Base-by-base conservation (phyloP, 331 rosid genomes). In the Arachis monticola region DNA sequence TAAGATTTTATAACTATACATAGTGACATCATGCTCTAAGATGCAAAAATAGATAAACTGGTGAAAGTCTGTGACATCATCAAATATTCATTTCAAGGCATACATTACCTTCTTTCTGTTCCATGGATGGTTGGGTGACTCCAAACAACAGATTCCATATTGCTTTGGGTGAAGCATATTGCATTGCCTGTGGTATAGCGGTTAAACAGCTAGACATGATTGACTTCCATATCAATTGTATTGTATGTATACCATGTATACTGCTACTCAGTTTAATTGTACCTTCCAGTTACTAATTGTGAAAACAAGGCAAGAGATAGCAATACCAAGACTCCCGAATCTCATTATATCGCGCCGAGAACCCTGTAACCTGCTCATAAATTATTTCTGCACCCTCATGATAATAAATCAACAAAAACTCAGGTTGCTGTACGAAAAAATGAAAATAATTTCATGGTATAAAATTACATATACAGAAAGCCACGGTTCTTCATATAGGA, bases 281-380 rank as follows among this genome's bases (percentile, higher is more conserved):
- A 91, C 99, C 95, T 94, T 94, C 97, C 97, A 77, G 88, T 91
- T 92, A 80, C 84, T 72, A 68, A 92, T 3, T 74, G 93, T 75
- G 74, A 94, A 92, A 80, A 74, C 47, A 73, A 94, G 87, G 83
- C 97, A 94, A 73, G 95, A 94, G 76, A 94, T 72, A 72, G 97
- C 86, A 70, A 94, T 85, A 48, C 92, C 97, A 83, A 91, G 85
- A 83, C 97, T 94, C 87, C 96, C 98, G 79, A 85, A 90, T 88
- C 89, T 90, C 78, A 94, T 41, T 69, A 94, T 80, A 87, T 90
- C 95, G 82, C 97, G 92, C 65, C 95, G 91, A 79, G 89, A 83
- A 87, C 96, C 99, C 93, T 83, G 92, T 85, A 94, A 86, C 99
- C 98, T 94, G 97, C 77, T 86, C 88, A 93, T 64, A 83, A 88